These are phyloP conservation scores for Aspergillus tanneri DNA, from an alignment of 2,329 filamentous ascomycete genomes.

Conservation along the genomic window DNA sequence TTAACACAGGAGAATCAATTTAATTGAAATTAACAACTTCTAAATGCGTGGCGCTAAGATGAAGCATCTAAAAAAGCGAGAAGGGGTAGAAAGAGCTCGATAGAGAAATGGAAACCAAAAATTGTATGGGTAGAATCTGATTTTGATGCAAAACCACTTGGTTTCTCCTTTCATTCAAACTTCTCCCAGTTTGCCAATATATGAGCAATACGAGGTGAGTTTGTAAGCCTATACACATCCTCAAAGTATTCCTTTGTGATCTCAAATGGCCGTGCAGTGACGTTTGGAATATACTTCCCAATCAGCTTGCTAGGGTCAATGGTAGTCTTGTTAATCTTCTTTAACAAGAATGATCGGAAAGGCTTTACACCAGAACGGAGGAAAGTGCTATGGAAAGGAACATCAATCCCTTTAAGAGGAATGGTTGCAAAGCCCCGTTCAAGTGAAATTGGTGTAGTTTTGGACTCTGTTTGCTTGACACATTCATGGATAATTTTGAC, in stretches of 20 bases:
- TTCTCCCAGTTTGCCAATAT: slow-evolving; percentile 81
- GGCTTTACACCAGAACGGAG: slow-evolving; percentile 97
- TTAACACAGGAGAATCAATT: slow-evolving; percentile 1
- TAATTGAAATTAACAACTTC: not conserved
- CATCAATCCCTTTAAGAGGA: slow-evolving; percentile 93
- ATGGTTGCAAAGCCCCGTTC: slow-evolving; percentile 97
- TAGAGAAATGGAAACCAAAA: no score
- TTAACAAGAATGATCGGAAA: slow-evolving; percentile 95
- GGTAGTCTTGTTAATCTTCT: slow-evolving; percentile 99
- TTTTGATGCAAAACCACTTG: slow-evolving; percentile 22
- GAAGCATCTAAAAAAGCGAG: not conserved
- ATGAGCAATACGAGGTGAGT: slow-evolving; percentile 59
- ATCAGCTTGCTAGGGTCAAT: slow-evolving; percentile 96
- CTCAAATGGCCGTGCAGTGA: slow-evolving; percentile 92
- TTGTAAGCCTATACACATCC: slow-evolving; percentile 94
- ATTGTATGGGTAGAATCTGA: no score
- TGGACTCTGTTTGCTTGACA: slow-evolving; percentile 80
- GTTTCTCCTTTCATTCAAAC: slow-evolving; percentile 51
- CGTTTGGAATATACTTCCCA: slow-evolving; percentile 99
- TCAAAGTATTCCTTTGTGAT: slow-evolving; percentile 99
- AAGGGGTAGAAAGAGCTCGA: not conserved
- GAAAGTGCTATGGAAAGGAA: slow-evolving; percentile 99
- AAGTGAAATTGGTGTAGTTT: slow-evolving; percentile 83
- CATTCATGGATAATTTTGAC: slow-evolving; percentile 88
- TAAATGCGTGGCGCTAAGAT: slow-evolving; percentile 4